Percentiles rank a stretch among this genome's conserved stretches.
Conservation (phyloP, 1,284 basidiomycete species). For the Mycosarcoma maydis region DNA sequence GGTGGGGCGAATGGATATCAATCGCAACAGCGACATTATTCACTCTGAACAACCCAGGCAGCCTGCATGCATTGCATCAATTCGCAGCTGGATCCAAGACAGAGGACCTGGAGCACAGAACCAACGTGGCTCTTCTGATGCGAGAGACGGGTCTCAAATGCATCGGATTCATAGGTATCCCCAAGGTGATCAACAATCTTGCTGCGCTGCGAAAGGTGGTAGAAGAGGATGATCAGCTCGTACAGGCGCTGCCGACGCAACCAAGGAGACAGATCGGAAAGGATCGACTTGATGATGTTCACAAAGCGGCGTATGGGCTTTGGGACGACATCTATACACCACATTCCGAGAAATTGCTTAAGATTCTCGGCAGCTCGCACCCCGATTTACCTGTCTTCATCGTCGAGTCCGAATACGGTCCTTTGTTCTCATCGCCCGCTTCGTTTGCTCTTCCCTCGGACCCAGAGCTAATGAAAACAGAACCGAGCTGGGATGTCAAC, state of each 20-base stretch:
- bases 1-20: conserved; percentile 83
- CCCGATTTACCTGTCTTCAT: conserved; percentile 80
- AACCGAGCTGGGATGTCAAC: conserved; percentile 74
- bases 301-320: conserved; percentile 54
- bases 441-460: conserved; percentile 68
- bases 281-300: conserved; percentile 33
- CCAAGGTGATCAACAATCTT: conserved; percentile 71
- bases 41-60: conserved; percentile 82
- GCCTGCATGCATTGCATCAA: conserved; percentile 80
- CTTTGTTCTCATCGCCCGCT: conserved; percentile 78
- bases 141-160: conserved; percentile 93
- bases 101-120: conserved; percentile 73
- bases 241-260: conserved; percentile 49
- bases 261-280: conserved; percentile 53
- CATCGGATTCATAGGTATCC: conserved; percentile 89
- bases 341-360: conserved; percentile 85
- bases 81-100: conserved; percentile 72
- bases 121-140: conserved; percentile 78
- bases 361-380: conserved; percentile 82
- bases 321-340: conserved; percentile 94
- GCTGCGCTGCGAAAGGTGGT: conserved; percentile 61
- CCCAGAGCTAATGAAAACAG: conserved; percentile 54
- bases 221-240: conserved; percentile 58
- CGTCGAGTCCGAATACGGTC: conserved; percentile 86
- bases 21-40: conserved; percentile 85